Conservation (phyloP, 495 filamentous ascomycete species). For the Penicillium canariense region DNA sequence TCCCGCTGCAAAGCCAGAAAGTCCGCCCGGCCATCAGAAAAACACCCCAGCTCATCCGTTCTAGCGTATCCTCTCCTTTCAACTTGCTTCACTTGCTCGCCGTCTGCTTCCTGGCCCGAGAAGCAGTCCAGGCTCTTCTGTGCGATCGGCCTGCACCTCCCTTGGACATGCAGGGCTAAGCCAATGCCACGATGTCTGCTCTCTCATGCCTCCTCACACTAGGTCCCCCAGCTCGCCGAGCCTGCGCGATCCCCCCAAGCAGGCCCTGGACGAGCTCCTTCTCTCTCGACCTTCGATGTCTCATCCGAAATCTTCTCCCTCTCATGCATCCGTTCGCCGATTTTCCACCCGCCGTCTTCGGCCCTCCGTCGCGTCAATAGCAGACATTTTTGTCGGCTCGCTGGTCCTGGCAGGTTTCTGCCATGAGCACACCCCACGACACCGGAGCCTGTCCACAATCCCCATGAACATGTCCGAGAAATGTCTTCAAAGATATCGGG, state of each 20-base stretch:
- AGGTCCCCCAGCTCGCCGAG: slow-evolving; percentile 52
- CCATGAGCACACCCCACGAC: slow-evolving; percentile 48
- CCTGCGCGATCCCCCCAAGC: slow-evolving; percentile 47
- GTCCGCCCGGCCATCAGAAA: slow-evolving; percentile 29
- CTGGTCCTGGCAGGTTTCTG: slow-evolving; percentile 64
- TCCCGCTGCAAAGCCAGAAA: slow-evolving; percentile 42
- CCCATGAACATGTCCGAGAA: slow-evolving; percentile 13
- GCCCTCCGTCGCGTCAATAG: slow-evolving; percentile 41
- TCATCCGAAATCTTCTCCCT: slow-evolving; percentile 24
- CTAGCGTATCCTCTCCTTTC: neutral
- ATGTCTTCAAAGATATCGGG: slow-evolving; percentile 15
- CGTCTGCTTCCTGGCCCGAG: slow-evolving; percentile 13
- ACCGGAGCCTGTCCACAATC: slow-evolving; percentile 31
- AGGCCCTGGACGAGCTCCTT: slow-evolving; percentile 44
- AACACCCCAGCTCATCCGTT: slow-evolving; percentile 19
- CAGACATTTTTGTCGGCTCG: slow-evolving; percentile 60
- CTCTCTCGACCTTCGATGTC: slow-evolving; percentile 34
- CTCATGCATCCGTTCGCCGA: slow-evolving; percentile 35
- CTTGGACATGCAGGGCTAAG: slow-evolving; percentile 42
- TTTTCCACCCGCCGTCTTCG: slow-evolving; percentile 42
- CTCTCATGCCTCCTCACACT: slow-evolving; percentile 63
- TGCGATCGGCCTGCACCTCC: slow-evolving; percentile 21
- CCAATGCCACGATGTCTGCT: slow-evolving; percentile 58
- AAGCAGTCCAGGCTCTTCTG: slow-evolving; percentile 11
- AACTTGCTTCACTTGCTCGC: neutral